These are phyloP conservation scores for Tolypocladium tundrense DNA, from an alignment of 2,329 filamentous ascomycete genomes.

Conservation along the genomic window DNA sequence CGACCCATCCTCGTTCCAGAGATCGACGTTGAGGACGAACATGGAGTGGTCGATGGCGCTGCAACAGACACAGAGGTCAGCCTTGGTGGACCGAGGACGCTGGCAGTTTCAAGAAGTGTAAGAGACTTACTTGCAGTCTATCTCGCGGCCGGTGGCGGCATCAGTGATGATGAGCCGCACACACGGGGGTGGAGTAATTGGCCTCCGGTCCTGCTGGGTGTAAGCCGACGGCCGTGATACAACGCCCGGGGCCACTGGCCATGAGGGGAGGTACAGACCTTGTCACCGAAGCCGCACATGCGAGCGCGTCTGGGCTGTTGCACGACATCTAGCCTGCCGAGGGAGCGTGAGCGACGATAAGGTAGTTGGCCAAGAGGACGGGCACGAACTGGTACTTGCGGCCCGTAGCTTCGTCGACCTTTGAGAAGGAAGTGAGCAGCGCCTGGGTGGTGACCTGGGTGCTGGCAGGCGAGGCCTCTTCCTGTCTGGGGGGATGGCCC, in stretches of 20 bases:
- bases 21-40: conserved; percentile 53
- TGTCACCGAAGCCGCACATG: conserved; percentile 99
- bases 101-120: background rate
- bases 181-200: conserved; percentile 92
- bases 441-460: conserved; percentile 7
- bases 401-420: conserved; percentile 22
- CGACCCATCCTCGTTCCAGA: conserved; percentile 55
- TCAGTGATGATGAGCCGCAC: conserved; percentile 76
- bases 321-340: conserved; percentile 60
- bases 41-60: conserved; percentile 28
- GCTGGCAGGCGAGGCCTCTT: conserved; percentile 11
- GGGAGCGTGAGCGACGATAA: background rate
- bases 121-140: conserved; percentile 65
- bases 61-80: background rate
- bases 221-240: background rate
- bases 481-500: conserved; percentile 9
- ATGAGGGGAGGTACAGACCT: conserved; percentile 42
- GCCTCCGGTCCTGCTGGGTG: conserved; percentile 65
- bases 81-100: background rate
- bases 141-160: conserved; percentile 62
- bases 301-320: conserved; percentile 89
- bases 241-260: background rate
- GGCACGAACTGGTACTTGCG: conserved; percentile 22
- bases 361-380: conserved; percentile 7
- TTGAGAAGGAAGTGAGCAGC: conserved; percentile 18